Conservation (phyloP, 139 green algal genomes). For the Nannochloris sp. region DNA sequence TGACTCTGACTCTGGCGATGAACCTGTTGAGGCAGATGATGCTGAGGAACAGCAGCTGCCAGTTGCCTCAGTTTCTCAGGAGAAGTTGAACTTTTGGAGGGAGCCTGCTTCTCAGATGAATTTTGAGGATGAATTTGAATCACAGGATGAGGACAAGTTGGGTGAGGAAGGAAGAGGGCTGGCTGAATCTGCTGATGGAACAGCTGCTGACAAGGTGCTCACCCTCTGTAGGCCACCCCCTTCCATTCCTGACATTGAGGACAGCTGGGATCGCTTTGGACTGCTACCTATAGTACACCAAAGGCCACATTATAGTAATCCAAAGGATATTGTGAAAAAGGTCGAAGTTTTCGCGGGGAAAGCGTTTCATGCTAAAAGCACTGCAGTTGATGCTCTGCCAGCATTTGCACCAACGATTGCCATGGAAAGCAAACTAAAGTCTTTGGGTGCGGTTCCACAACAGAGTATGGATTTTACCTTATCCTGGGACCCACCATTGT, state of each 20-base stretch:
- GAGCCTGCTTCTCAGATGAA: slow-evolving; percentile 3
- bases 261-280: slow-evolving; percentile 13
- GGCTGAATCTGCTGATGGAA: neutral
- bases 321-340: slow-evolving; percentile 34
- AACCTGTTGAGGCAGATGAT: neutral
- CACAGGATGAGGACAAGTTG: neutral
- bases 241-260: slow-evolving; percentile 26
- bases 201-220: too few relatives aligned
- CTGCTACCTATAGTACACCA: slow-evolving; percentile 35
- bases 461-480: neutral
- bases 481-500: slow-evolving; percentile 24
- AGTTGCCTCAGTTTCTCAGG: neutral
- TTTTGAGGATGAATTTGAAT: slow-evolving; percentile 11
- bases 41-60: neutral
- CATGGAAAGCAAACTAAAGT: too few relatives aligned
- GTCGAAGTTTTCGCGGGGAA: slow-evolving; percentile 41
- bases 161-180: neutral
- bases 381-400: slow-evolving; percentile 20
- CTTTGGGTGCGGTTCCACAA: too few relatives aligned
- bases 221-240: slow-evolving; percentile 1
- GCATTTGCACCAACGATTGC: slow-evolving; percentile 7
- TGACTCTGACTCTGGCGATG: neutral
- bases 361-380: slow-evolving; percentile 37
- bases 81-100: neutral
- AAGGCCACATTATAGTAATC: slow-evolving; percentile 48